These are phyloP conservation scores for Rhododendron griersonianum DNA, from an alignment of 148 eudicot species.

Conservation along the genomic window DNA sequence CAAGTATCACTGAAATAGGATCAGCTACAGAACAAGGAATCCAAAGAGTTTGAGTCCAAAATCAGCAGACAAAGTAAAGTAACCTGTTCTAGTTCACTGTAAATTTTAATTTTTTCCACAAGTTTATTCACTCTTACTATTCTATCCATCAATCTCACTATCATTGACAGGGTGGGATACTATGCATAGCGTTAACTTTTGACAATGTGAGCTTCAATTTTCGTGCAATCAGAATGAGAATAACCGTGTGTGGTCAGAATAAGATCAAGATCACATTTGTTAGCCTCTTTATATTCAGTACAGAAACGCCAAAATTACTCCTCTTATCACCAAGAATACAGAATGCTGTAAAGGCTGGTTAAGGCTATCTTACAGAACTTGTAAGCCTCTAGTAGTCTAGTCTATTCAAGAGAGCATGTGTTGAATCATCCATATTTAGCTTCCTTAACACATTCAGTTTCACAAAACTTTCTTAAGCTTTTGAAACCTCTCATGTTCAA, in stretches of 20 bases:
- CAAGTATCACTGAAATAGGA: background rate
- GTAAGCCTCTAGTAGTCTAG: background rate
- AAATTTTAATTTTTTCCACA: background rate
- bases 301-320: background rate
- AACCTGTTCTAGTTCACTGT: background rate
- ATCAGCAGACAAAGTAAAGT: background rate
- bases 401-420: background rate
- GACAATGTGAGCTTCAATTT: background rate
- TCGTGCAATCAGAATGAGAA: background rate
- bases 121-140: background rate
- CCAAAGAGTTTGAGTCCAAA: background rate
- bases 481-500: background rate
- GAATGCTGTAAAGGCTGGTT: background rate
- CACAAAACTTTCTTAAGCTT: background rate
- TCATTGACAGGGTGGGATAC: background rate
- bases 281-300: background rate
- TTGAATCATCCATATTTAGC: background rate
- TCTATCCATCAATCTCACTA: background rate
- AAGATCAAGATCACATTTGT: background rate
- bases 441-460: background rate
- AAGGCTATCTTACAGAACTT: background rate
- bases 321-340: background rate
- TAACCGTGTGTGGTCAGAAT: background rate
- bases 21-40: background rate
- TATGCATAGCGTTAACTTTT: background rate